Conservation (phyloP, 2,329 filamentous ascomycete genomes). For the Monosporascus sp. region DNA sequence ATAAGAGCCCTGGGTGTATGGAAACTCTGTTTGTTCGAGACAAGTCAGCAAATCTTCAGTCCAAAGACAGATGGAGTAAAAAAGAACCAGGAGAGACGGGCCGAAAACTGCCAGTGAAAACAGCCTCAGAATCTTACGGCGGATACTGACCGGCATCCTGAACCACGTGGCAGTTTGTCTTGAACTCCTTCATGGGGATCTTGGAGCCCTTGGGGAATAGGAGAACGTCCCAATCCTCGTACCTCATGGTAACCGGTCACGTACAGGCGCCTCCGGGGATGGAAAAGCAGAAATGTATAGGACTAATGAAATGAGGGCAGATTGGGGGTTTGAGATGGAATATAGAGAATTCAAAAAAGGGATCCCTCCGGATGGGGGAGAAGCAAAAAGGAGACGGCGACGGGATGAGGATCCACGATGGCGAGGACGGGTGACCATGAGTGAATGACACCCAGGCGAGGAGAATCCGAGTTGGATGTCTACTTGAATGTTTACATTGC, state of each 20-base stretch:
- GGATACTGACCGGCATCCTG: conserved; percentile 37
- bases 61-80: neutral
- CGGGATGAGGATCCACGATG: neutral
- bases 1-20: conserved; percentile 41
- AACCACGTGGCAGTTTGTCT: conserved; percentile 69
- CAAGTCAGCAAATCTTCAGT: conserved; percentile 2
- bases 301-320: conserved; percentile 10
- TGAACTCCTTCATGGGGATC: conserved; percentile 75
- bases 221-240: conserved; percentile 80
- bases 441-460: no score
- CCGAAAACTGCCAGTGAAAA: no score
- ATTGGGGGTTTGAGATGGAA: conserved; percentile 5
- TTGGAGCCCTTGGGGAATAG: conserved; percentile 65
- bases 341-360: neutral
- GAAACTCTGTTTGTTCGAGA: conserved; percentile 37
- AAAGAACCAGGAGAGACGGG: neutral
- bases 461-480: no score
- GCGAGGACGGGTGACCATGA: neutral
- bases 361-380: neutral
- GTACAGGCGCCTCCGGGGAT: conserved; percentile 14
- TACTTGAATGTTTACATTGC: no score
- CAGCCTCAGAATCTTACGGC: no score
- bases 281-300: conserved; percentile 10
- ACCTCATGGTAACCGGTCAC: conserved; percentile 58
- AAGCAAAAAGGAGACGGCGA: neutral